These are phyloP conservation scores for Basipetospora chlamydospora DNA, from an alignment of 2,329 filamentous ascomycete species.

Conservation along the genomic window DNA sequence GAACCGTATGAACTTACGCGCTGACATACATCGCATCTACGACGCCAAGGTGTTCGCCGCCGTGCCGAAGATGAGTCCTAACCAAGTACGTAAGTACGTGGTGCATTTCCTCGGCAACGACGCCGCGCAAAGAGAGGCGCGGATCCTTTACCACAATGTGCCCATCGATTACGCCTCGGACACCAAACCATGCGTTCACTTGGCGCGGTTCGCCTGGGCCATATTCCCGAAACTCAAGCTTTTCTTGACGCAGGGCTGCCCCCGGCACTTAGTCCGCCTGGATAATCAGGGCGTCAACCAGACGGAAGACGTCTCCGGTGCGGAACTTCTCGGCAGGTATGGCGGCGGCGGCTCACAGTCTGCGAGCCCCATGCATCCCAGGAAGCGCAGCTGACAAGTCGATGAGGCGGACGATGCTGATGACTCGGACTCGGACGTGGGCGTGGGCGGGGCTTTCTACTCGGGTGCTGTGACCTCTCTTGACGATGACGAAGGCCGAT, in stretches of 20 bases:
- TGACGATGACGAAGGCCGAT: too few relatives aligned
- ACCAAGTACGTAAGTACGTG: background rate
- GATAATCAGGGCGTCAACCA: background rate
- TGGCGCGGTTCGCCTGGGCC: background rate
- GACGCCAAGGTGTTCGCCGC: background rate
- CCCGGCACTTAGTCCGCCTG: background rate
- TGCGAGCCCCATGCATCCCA: too few relatives aligned
- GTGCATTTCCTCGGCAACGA: background rate
- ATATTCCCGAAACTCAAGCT: background rate
- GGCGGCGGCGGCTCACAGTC: background rate
- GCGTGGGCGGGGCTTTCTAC: too few relatives aligned
- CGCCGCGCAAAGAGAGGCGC: background rate
- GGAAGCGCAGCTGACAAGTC: too few relatives aligned
- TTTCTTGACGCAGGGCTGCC: background rate
- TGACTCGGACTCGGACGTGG: too few relatives aligned
- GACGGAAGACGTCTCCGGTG: background rate
- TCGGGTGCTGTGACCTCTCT: too few relatives aligned
- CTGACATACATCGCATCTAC: background rate
- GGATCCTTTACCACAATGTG: background rate
- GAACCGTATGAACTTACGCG: background rate
- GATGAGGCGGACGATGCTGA: too few relatives aligned
- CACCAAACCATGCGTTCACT: background rate
- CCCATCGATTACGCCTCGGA: background rate
- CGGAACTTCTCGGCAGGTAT: background rate
- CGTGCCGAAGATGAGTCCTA: conserved; percentile 1